Percentiles rank a stretch among this genome's conserved stretches.
phyloP scores from a whole-genome alignment of 495 filamentous ascomycete genomes.

The Letharia columbiana region DNA sequence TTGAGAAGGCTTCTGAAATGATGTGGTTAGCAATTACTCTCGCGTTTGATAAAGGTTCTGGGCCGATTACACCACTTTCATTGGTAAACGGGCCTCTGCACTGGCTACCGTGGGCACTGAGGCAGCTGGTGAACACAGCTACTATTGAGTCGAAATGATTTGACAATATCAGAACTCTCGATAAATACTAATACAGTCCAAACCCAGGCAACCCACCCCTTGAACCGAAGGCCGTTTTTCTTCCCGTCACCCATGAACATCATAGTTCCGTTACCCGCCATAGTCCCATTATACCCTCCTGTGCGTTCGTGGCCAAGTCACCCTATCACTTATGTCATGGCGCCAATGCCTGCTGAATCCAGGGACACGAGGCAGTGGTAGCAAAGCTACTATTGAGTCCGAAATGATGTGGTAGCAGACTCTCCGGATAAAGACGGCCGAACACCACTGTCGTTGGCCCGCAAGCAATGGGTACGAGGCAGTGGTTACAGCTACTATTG shows the following conservation, averaged over 20 bases:
- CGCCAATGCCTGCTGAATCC: too few relatives aligned
- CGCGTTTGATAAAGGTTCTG: too few relatives aligned
- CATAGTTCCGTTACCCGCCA: too few relatives aligned
- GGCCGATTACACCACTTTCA: background rate
- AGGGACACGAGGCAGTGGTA: background rate
- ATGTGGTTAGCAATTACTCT: too few relatives aligned
- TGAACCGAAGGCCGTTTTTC: too few relatives aligned
- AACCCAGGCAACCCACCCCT: too few relatives aligned
- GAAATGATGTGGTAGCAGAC: background rate
- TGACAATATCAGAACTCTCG: background rate
- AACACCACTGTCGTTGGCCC: background rate
- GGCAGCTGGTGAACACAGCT: background rate
- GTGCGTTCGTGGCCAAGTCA: too few relatives aligned
- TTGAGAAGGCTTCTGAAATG: too few relatives aligned
- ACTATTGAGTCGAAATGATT: background rate
- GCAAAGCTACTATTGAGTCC: background rate
- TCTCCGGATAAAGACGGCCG: background rate
- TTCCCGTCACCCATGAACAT: too few relatives aligned
- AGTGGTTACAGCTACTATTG: background rate
- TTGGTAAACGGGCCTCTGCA: too few relatives aligned
- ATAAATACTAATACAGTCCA: background rate
- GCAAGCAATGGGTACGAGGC: background rate
- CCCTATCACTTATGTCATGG: too few relatives aligned
- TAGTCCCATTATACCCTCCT: too few relatives aligned
- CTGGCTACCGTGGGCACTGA: background rate